These are phyloP conservation scores for Dryas octopetala DNA, from an alignment of 306 rosid genomes.

Conservation along the genomic window DNA sequence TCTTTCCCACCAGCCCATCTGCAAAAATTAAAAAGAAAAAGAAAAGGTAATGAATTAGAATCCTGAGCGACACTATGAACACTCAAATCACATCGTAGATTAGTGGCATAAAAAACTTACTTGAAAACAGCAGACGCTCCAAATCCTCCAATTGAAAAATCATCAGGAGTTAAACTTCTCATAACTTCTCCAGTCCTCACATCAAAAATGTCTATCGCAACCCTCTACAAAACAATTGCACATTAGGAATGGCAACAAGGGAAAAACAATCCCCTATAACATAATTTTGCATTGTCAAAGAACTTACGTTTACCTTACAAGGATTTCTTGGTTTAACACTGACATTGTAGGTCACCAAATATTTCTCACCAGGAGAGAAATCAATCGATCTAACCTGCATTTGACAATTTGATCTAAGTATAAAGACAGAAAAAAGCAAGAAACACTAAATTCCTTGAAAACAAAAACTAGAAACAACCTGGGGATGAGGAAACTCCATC, in stretches of 20 bases:
- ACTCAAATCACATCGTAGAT: not conserved
- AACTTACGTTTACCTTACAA: conserved; percentile 78
- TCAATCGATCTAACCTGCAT: conserved; percentile 80
- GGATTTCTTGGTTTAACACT: conserved; percentile 91
- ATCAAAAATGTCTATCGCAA: conserved; percentile 82
- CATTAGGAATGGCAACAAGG: conserved; percentile 27
- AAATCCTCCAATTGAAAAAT: conserved; percentile 76
- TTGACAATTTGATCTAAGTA: conserved; percentile 6
- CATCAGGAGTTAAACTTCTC: conserved; percentile 72
- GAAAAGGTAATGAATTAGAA: not conserved
- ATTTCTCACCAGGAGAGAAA: conserved; percentile 86
- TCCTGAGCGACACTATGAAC: not conserved
- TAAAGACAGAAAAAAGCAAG: not conserved
- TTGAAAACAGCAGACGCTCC: conserved; percentile 86
- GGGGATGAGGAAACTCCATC: conserved; percentile 87
- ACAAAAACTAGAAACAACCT: conserved; percentile 38
- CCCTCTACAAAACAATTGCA: conserved; percentile 49
- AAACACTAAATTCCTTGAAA: not conserved
- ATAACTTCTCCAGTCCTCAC: conserved; percentile 84
- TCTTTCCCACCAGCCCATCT: conserved; percentile 90
- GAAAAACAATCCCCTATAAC: not conserved
- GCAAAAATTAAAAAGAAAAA: conserved; percentile 18
- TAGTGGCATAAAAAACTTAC: conserved; percentile 28
- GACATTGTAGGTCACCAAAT: conserved; percentile 71
- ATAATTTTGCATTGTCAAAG: not conserved